These are phyloP conservation scores for Tuber umbilicatum DNA, from an alignment of 495 filamentous ascomycete species.

Conservation along the genomic window DNA sequence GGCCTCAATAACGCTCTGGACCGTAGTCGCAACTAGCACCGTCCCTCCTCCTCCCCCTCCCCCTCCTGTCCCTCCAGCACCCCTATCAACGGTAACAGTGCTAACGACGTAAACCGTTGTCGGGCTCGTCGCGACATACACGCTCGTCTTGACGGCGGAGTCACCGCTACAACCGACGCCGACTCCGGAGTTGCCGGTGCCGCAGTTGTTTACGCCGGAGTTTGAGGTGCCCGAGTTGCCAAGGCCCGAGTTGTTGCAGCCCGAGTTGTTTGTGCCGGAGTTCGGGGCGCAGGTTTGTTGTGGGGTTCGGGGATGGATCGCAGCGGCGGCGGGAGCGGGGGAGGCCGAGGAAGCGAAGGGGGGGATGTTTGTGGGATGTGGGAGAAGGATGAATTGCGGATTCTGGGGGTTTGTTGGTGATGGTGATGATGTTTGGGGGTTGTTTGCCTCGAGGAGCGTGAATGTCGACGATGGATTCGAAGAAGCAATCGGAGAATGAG, in stretches of 20 bases:
- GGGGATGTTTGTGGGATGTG: background rate
- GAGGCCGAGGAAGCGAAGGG: background rate
- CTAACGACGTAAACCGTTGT: constrained; percentile 26
- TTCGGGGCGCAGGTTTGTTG: constrained; percentile 31
- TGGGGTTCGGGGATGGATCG: constrained; percentile 14
- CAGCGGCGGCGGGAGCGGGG: background rate
- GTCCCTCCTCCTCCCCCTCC: background rate
- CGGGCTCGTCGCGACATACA: constrained; percentile 15
- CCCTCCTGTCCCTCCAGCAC: background rate
- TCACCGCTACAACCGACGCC: constrained; percentile 21
- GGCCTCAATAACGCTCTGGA: constrained; percentile 26
- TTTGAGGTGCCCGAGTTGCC: constrained; percentile 36
- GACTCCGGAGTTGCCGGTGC: constrained; percentile 30
- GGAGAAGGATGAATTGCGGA: background rate
- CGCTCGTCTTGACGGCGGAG: constrained; percentile 21
- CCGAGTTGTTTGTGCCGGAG: constrained; percentile 34
- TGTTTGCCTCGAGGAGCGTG: background rate
- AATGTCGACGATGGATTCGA: background rate
- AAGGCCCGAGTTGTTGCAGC: constrained; percentile 34
- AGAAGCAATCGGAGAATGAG: background rate
- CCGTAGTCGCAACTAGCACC: constrained; percentile 17
- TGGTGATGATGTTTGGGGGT: background rate
- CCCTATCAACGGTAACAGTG: constrained; percentile 19
- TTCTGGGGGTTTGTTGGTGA: background rate
- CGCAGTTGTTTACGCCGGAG: constrained; percentile 29